Evolutionary conservation across 495 filamentous ascomycete genomes (phyloP), one percentile per base, ranked within the genome.

Genomic region (Aspergillus campestris): DNA sequence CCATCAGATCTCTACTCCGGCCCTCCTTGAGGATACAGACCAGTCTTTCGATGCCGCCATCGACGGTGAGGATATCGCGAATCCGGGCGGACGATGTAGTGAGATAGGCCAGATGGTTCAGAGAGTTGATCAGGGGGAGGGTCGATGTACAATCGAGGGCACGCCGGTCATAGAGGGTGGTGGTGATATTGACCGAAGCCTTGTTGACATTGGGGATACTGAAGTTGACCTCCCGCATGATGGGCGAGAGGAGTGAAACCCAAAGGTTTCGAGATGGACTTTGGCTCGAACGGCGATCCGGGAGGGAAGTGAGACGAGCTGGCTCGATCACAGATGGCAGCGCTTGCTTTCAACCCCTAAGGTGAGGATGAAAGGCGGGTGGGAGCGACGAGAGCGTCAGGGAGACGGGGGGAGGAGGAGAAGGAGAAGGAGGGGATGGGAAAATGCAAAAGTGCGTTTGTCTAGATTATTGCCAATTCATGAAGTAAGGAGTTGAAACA

Each of bases 191-290:
- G 62, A 98, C 92, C 45, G 92, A 95, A 53, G 92, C 92, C 82
- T 97, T 98, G 73, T 98, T 98, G 77, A 94, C 89, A 78, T 92
- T 95, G 31, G 92, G 92, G 61, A 98, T 96, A 70, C 92, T 96
- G 70, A 97, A 98, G 66, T 98, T 98, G 72, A 95, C 89, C 80
- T 98, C 92, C 68, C 92, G 87, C 92, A 98, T 97, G 58, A 47
- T 72, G 69, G 62, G 59, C 38, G 51, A 58, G 40, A 38, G 40
- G 31, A 41, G 28, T 18, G 30, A 40, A 27, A 42, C 5, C 9
- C 18, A 15, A n/a, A 14, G 15, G 7, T 41, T 34, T 40, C 39
- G 38, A 15, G 31, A 34, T 10, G 12, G 9, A 34, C 2, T 10
- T 2, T 34, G 5, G 5, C 32, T 34, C 12, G 12, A 40, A 39